Evolutionary conservation across 2,329 filamentous ascomycete species (phyloP).

Genomic region (Fragosphaeria purpurea): DNA sequence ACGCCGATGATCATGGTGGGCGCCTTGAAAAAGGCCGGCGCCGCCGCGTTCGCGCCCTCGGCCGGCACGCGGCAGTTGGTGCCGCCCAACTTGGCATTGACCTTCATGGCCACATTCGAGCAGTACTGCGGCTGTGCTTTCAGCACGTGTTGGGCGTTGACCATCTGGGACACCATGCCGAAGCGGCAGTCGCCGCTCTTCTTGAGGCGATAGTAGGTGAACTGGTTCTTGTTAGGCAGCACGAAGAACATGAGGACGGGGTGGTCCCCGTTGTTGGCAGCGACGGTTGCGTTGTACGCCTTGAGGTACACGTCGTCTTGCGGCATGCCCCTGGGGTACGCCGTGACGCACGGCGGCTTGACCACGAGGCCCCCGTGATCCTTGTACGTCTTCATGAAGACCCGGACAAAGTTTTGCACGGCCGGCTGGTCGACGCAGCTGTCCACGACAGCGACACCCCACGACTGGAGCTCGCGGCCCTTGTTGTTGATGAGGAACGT

Average conservation of each 20-base stretch:
- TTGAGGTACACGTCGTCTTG: constrained; percentile 39
- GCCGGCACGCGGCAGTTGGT: constrained; percentile 46
- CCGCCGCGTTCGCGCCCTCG: constrained; percentile 19
- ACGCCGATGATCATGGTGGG: constrained; percentile 81
- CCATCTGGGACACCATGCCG: constrained; percentile 72
- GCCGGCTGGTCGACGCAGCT: constrained; percentile 45
- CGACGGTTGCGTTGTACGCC: constrained; percentile 43
- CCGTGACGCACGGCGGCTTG: constrained; percentile 23
- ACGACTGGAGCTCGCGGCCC: constrained; percentile 49
- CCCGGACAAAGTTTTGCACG: constrained; percentile 42
- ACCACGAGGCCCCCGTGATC: constrained; percentile 39
- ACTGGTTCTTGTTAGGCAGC: constrained; percentile 58
- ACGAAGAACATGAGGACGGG: constrained; percentile 77
- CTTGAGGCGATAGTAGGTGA: constrained; percentile 77
- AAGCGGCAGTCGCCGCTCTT: constrained; percentile 78
- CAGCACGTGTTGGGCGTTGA: constrained; percentile 60
- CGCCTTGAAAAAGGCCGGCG: constrained; percentile 28
- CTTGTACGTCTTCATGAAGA: constrained; percentile 36
- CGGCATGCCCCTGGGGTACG: constrained; percentile 17
- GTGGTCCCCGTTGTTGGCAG: constrained; percentile 39
- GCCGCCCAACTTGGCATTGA: constrained; percentile 91
- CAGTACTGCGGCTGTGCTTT: constrained; percentile 73
- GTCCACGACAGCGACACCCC: constrained; percentile 63
- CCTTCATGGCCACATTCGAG: constrained; percentile 92
- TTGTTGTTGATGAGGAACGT: constrained; percentile 61